Conservation (phyloP, 2,329 filamentous ascomycete species). For the Aulographum hederae region DNA sequence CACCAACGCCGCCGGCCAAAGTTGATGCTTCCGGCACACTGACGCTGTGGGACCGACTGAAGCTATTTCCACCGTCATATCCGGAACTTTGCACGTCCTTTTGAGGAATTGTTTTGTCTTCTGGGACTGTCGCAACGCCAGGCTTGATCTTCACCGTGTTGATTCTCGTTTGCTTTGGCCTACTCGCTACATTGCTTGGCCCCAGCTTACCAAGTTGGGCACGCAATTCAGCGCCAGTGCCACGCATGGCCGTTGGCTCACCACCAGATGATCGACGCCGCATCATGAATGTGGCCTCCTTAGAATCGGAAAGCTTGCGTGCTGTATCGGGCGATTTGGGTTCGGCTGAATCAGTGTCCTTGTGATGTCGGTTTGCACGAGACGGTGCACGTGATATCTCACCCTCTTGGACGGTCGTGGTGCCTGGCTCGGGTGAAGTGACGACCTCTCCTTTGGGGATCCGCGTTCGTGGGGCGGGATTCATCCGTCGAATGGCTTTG, state of each 20-base stretch:
- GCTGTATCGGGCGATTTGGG: slow-evolving; percentile 1
- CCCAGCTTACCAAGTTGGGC: slow-evolving; percentile 45
- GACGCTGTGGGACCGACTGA: slow-evolving; percentile 15
- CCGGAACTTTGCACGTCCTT: neutral
- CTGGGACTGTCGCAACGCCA: slow-evolving; percentile 16
- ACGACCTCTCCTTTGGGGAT: slow-evolving; percentile 36
- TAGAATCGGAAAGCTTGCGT: slow-evolving; percentile 15
- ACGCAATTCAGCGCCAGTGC: slow-evolving; percentile 11
- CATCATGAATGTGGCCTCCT: slow-evolving; percentile 22
- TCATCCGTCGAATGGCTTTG: slow-evolving; percentile 83
- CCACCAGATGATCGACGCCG: slow-evolving; percentile 9
- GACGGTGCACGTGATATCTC: slow-evolving; percentile 12
- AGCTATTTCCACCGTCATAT: slow-evolving; percentile 11
- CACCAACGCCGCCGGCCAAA: neutral
- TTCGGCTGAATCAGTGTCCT: slow-evolving; percentile 8
- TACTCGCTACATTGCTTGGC: slow-evolving; percentile 42
- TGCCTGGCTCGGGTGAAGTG: slow-evolving; percentile 21
- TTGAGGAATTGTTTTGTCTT: neutral
- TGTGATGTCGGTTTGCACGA: slow-evolving; percentile 7
- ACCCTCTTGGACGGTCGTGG: slow-evolving; percentile 3
- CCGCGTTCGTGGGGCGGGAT: slow-evolving; percentile 64
- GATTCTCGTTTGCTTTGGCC: slow-evolving; percentile 42
- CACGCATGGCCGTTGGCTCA: neutral
- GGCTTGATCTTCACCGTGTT: slow-evolving; percentile 49
- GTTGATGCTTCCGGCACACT: neutral